These are phyloP conservation scores for Mycotypha africana DNA, from an alignment of 371 early-diverging fungal genomes.

Conservation along the genomic window DNA sequence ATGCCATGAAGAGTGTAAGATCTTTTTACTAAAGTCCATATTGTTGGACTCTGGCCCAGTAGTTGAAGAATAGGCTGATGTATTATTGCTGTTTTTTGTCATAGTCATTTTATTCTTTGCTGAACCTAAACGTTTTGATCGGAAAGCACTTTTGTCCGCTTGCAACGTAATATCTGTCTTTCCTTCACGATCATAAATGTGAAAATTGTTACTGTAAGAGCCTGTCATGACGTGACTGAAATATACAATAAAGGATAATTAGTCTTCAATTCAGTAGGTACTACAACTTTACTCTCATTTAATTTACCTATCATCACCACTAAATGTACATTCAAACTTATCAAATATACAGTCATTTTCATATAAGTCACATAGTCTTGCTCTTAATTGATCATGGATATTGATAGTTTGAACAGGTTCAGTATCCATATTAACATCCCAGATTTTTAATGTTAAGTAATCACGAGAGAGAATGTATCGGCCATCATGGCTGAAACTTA, in stretches of 20 bases:
- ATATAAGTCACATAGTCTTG: conserved; percentile 95
- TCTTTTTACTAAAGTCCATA: conserved; percentile 94
- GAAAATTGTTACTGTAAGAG: conserved; percentile 94
- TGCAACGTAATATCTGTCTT: conserved; percentile 83
- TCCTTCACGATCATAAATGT: conserved; percentile 73
- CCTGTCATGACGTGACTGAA: conserved; percentile 86
- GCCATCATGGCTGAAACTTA: conserved; percentile 93
- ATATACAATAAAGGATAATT: conserved; percentile 65
- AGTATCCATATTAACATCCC: conserved; percentile 97
- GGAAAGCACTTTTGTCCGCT: conserved; percentile 95
- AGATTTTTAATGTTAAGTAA: conserved; percentile 93
- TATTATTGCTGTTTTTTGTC: neutral
- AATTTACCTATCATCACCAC: conserved; percentile 83
- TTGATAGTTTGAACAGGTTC: conserved; percentile 91
- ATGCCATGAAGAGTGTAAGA: conserved; percentile 97
- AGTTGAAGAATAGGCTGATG: neutral
- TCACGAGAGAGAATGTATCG: conserved; percentile 95
- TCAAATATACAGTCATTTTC: conserved; percentile 99
- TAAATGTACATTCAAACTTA: conserved; percentile 97
- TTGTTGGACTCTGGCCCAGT: conserved; percentile 37
- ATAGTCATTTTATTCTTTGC: conserved; percentile 44
- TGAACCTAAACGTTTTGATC: conserved; percentile 78
- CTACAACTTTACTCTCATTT: conserved; percentile 63
- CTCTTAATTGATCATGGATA: conserved; percentile 92
- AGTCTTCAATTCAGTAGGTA: conserved; percentile 58